phyloP scores from a whole-genome alignment of 352 stramenopile genomes.

The Pythium angustatum region DNA sequence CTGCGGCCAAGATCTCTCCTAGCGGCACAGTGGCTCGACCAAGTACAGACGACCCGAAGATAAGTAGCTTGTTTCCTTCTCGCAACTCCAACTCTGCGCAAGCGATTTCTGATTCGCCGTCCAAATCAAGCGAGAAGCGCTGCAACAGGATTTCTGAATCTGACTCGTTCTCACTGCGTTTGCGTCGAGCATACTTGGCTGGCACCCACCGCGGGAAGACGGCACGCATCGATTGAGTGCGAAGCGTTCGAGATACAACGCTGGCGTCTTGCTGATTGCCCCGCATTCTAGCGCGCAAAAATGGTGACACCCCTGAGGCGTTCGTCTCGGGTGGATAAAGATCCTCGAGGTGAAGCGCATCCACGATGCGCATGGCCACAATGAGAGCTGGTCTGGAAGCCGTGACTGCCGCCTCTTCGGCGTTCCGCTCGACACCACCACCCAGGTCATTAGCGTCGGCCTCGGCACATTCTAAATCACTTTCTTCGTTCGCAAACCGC shows the following conservation, averaged over 20 bases:
- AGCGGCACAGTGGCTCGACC: conserved; percentile 51
- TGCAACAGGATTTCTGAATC: conserved; percentile 19
- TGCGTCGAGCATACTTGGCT: conserved; percentile 36
- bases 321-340: conserved; percentile 26
- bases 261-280: conserved; percentile 1
- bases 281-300: conserved; percentile 22
- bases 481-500: conserved; percentile 48
- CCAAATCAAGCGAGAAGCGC: conserved; percentile 15
- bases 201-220: conserved; percentile 72
- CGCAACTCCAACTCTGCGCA: conserved; percentile 56
- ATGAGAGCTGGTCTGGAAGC: background rate
- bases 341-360: conserved; percentile 29
- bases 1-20: conserved; percentile 43
- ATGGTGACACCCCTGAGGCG: conserved; percentile 14
- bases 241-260: conserved; percentile 9
- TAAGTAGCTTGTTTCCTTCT: conserved; percentile 63
- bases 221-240: conserved; percentile 34
- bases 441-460: conserved; percentile 2
- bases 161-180: conserved; percentile 4
- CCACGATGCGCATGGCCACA: conserved; percentile 24
- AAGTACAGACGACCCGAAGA: conserved; percentile 69
- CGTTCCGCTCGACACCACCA: too few relatives aligned
- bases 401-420: background rate
- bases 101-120: background rate
- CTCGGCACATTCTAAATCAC: background rate